Conservation (phyloP, 768 basidiomycete genomes). For the Leccinum rimulosum region DNA sequence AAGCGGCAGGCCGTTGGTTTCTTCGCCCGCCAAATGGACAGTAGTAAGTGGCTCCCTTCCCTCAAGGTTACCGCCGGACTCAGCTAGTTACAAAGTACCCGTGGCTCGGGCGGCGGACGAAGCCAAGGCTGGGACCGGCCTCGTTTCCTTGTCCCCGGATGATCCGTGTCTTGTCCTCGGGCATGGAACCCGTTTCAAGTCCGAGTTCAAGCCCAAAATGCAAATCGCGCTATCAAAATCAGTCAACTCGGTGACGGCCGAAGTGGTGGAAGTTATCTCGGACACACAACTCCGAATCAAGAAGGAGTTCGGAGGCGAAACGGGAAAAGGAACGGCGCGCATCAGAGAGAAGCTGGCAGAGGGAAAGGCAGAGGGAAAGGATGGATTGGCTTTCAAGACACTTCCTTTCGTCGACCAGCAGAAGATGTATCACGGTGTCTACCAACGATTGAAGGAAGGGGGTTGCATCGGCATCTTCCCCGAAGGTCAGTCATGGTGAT, state of each 20-base stretch:
- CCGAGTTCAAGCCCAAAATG: constrained; percentile 72
- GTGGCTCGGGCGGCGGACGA: constrained; percentile 89
- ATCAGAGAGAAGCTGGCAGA: constrained; percentile 26
- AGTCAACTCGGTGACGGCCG: constrained; percentile 71
- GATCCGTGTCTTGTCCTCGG: constrained; percentile 85
- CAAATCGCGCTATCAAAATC: constrained; percentile 87
- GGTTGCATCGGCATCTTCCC: constrained; percentile 97
- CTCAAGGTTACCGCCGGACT: constrained; percentile 6
- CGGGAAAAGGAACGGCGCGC: constrained; percentile 60
- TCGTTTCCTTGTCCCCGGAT: constrained; percentile 62
- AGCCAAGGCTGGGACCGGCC: constrained; percentile 72
- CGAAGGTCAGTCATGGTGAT: constrained; percentile 63
- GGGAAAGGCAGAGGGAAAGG: constrained; percentile 49
- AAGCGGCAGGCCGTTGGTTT: constrained; percentile 73
- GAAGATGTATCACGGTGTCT: constrained; percentile 93
- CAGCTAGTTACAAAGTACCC: constrained; percentile 58
- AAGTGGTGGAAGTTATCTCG: constrained; percentile 85
- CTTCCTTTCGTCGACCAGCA: constrained; percentile 91
- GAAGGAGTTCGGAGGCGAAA: constrained; percentile 83
- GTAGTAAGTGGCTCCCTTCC: constrained; percentile 54
- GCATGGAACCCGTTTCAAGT: constrained; percentile 72
- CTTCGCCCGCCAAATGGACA: constrained; percentile 79
- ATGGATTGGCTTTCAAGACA: constrained; percentile 75
- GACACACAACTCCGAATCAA: constrained; percentile 84
- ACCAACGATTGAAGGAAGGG: constrained; percentile 78